Percentiles rank a stretch among this genome's conserved stretches.
These are phyloP conservation scores for Aspergillus ellipticus DNA, from an alignment of 495 filamentous ascomycete species.

Conservation along the genomic window DNA sequence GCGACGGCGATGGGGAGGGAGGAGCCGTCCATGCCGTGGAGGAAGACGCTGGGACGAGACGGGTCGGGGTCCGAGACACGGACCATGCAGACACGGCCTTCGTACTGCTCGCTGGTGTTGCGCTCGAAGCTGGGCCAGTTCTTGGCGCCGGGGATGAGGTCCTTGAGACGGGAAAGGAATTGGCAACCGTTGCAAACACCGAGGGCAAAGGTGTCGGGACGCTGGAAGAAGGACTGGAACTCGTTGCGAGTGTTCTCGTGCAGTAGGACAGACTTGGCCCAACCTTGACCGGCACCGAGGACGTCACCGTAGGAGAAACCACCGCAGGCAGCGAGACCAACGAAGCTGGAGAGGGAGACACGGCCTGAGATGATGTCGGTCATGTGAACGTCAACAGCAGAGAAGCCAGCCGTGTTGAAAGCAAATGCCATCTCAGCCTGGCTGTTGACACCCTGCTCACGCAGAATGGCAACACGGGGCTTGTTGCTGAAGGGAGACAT, in stretches of 20 bases:
- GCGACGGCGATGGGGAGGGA: conserved; percentile 83
- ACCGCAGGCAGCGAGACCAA: conserved; percentile 88
- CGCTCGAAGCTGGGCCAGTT: conserved; percentile 85
- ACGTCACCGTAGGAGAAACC: conserved; percentile 98
- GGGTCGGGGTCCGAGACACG: conserved; percentile 62
- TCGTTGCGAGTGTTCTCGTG: conserved; percentile 71
- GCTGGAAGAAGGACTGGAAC: conserved; percentile 82
- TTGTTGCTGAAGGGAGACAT: conserved; percentile 62
- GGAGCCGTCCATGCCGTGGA: conserved; percentile 85
- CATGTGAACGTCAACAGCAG: conserved; percentile 94
- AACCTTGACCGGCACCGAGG: conserved; percentile 89
- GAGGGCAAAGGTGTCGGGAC: conserved; percentile 84
- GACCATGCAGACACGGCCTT: conserved; percentile 87
- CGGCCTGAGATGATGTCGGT: conserved; percentile 79
- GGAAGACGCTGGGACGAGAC: conserved; percentile 70
- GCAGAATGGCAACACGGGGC: conserved; percentile 87
- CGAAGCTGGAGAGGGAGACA: conserved; percentile 72
- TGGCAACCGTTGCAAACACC: conserved; percentile 98
- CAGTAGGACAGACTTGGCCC: conserved; percentile 91
- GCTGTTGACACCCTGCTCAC: conserved; percentile 94
- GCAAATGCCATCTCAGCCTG: conserved; percentile 97
- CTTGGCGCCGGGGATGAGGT: conserved; percentile 79
- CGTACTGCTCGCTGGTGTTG: conserved; percentile 88
- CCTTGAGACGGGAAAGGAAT: conserved; percentile 80
- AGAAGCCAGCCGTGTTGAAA: conserved; percentile 87